Evolutionary conservation across 2,329 filamentous ascomycete genomes (phyloP).

Genomic region (Neurospora crassa): DNA sequence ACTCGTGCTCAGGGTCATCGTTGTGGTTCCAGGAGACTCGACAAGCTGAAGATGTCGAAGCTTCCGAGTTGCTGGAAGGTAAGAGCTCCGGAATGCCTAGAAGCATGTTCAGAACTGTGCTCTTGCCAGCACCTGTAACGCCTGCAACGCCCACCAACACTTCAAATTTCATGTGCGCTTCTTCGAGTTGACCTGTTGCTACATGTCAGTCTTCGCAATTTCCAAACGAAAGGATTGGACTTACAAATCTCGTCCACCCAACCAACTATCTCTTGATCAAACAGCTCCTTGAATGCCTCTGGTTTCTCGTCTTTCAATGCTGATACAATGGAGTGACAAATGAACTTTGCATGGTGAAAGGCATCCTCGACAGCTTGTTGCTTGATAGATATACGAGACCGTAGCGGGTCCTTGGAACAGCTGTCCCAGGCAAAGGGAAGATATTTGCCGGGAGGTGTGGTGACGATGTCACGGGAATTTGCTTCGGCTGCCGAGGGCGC

Average conservation of each 20-base stretch:
- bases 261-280: neutral
- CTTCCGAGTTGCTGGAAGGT: conserved; percentile 21
- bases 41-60: conserved; percentile 20
- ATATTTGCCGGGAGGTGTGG: neutral
- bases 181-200: neutral
- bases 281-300: neutral
- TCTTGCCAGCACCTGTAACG: conserved; percentile 21
- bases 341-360: neutral
- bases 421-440: neutral
- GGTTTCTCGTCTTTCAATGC: neutral
- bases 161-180: conserved; percentile 3
- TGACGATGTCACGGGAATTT: too few species aligned
- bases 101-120: conserved; percentile 18
- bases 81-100: conserved; percentile 19
- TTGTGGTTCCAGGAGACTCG: conserved; percentile 20
- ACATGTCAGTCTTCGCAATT: too few species aligned
- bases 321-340: neutral
- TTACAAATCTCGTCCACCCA: neutral
- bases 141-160: conserved; percentile 19
- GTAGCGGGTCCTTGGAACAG: neutral
- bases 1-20: conserved; percentile 6
- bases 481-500: neutral
- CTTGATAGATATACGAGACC: neutral
- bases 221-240: too few species aligned
- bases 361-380: neutral